Base-by-base conservation (phyloP, 2,329 filamentous ascomycete genomes). In the Paraphaeosphaeria sporulosa region DNA sequence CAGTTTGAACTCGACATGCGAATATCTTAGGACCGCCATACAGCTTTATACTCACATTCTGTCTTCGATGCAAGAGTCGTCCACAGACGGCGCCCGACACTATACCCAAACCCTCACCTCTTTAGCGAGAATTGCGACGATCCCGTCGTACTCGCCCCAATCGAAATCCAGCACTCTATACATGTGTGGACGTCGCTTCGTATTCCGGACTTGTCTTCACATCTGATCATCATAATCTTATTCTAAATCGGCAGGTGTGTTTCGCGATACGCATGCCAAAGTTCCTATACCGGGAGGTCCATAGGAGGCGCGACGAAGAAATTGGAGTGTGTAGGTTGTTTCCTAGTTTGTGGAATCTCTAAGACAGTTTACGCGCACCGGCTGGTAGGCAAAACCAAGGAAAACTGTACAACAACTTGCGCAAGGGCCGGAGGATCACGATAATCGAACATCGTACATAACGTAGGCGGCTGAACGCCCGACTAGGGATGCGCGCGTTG, bases 161-260 rank as follows among this genome's bases (percentile, higher is more conserved):
- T 55, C 42, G 42, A 55, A 55, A 19, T 30, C 27, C 52, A 36
- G 27, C 4, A 2, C 42, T 15, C 42, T 42, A 34, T n/a, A 27
- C 52, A 55, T 55, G 52, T 55, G 52, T 55, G 23, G 9, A 8
- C 12, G 19, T 55, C 42, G 52, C 52, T 55, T 55, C 52, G 52
- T 55, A 55, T 55, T 38, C 52, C 52, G 52, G 52, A 55, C 52
- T 55, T 55, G 42, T 43, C 8, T 15, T 25, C n/a, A 12, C 30
- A 30, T 43, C 30, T 27, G 51, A 54, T 54, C 51, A 23, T 25
- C 51, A 30, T 32, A 10, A 15, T 19, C 17, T 19, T 46, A n/a
- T 46, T 44, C 32, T 23, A 34, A 15, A 54, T 13, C 5, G 52
- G 52, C 42, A 55, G 52, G 52, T 55, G 42, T 19, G 52, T 55